Percentiles rank a stretch among this genome's conserved stretches.
phyloP scores from a whole-genome alignment of 2,329 filamentous ascomycete species.

The Talaromyces sp. region DNA sequence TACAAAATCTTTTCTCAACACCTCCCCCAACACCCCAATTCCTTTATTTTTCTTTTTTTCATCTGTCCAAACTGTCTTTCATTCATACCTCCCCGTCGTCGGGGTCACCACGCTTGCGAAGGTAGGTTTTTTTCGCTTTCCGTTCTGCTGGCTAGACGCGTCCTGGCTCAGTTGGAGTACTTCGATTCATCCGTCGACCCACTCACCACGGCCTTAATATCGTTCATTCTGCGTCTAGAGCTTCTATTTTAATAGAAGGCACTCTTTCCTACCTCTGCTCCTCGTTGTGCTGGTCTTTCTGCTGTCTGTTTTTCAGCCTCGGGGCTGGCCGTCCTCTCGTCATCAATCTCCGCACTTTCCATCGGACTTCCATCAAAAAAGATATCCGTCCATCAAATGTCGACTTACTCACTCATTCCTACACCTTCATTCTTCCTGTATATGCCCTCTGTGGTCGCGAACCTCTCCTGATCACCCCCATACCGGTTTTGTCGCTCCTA shows the following conservation, averaged over 20 bases:
- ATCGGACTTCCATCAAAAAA: slow-evolving; percentile 42
- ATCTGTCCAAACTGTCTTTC: slow-evolving; percentile 25
- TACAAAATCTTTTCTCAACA: slow-evolving; percentile 33
- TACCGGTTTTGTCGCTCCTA: slow-evolving; percentile 26
- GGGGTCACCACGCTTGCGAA: slow-evolving; percentile 58
- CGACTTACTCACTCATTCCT: slow-evolving; percentile 25
- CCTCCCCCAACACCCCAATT: slow-evolving; percentile 28
- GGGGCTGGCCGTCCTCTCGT: slow-evolving; percentile 23
- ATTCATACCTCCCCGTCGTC: slow-evolving; percentile 30
- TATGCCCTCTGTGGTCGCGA: slow-evolving; percentile 35
- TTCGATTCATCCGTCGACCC: slow-evolving; percentile 40
- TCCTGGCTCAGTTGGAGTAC: slow-evolving; percentile 38
- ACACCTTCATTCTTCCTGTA: slow-evolving; percentile 27
- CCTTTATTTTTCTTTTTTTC: slow-evolving; percentile 25
- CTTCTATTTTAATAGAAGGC: slow-evolving; percentile 21
- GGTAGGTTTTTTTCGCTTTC: slow-evolving; percentile 48
- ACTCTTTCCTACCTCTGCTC: slow-evolving; percentile 23
- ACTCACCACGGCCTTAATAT: slow-evolving; percentile 34
- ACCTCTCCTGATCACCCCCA: slow-evolving; percentile 27
- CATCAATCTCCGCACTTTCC: slow-evolving; percentile 31
- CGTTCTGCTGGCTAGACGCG: slow-evolving; percentile 30
- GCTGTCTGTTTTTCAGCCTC: slow-evolving; percentile 23
- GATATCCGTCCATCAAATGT: slow-evolving; percentile 37
- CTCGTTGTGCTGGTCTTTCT: slow-evolving; percentile 26
- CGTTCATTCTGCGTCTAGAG: slow-evolving; percentile 23